phyloP scores from a whole-genome alignment of 306 rosid genomes.

The Lablab purpureus region DNA sequence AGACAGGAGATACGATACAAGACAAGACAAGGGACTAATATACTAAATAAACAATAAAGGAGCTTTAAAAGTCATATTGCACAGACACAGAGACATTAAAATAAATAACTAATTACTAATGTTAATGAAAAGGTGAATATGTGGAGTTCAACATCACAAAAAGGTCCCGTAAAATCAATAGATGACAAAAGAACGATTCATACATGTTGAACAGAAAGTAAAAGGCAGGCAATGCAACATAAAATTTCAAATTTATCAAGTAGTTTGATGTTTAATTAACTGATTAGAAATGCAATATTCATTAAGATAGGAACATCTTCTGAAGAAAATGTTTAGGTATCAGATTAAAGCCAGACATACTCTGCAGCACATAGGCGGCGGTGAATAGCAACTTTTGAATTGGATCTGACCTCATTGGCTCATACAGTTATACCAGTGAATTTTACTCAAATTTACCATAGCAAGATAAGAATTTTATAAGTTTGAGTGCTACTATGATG shows the following conservation, averaged over 20 bases:
- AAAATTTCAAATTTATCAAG: slow-evolving; percentile 27
- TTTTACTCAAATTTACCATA: slow-evolving; percentile 26
- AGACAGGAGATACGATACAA: no score
- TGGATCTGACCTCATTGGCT: slow-evolving; percentile 26
- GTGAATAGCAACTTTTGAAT: slow-evolving; percentile 28
- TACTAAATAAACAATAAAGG: no score
- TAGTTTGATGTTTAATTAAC: slow-evolving; percentile 23
- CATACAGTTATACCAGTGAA: slow-evolving; percentile 22
- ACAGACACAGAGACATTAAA: no score
- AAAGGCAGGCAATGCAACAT: slow-evolving; percentile 17
- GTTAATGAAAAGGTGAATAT: no score
- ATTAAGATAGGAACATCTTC: slow-evolving; percentile 34
- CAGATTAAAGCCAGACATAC: slow-evolving; percentile 41
- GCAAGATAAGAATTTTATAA: slow-evolving; percentile 29
- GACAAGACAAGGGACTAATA: no score
- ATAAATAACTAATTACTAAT: no score
- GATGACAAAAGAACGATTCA: not conserved
- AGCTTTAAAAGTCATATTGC: no score
- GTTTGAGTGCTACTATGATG: slow-evolving; percentile 41
- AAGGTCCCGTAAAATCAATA: no score
- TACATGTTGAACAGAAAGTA: slow-evolving; percentile 29
- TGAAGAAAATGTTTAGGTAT: slow-evolving; percentile 16
- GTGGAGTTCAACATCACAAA: no score
- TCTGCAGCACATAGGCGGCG: slow-evolving; percentile 32
- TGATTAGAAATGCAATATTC: slow-evolving; percentile 35